Evolutionary conservation across 139 green algal genomes (phyloP).

Genomic region (Microglena sp.): DNA sequence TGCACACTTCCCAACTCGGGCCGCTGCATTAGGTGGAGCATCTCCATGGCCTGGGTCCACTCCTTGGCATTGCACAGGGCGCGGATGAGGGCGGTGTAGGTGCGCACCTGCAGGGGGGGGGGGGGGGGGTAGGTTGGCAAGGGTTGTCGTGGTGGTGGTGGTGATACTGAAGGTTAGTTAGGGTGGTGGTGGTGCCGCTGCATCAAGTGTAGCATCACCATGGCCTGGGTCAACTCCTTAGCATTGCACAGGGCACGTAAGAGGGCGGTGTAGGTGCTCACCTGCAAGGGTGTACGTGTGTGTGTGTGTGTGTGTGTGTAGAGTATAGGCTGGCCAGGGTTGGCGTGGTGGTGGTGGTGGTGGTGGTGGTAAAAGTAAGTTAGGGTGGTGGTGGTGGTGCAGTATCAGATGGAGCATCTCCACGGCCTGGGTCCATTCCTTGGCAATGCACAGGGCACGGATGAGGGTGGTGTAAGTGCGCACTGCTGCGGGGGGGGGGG

Average conservation of each 20-base stretch:
- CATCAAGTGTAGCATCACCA: conserved; percentile 58
- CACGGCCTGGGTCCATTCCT: conserved; percentile 58
- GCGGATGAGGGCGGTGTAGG: conserved; percentile 72
- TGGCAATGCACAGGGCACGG: conserved; percentile 55
- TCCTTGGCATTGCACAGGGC: conserved; percentile 61
- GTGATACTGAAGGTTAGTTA: no score
- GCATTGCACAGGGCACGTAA: conserved; percentile 60
- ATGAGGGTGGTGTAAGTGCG: conserved; percentile 80
- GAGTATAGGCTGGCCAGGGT: no score
- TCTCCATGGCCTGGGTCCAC: conserved; percentile 52
- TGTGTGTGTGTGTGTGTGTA: background rate
- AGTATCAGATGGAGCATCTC: conserved; percentile 57
- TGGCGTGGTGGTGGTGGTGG: no score
- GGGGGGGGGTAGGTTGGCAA: no score
- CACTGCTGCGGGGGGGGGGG: no score
- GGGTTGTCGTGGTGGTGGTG: no score
- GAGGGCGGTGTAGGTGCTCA: conserved; percentile 77
- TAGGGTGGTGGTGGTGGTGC: no score
- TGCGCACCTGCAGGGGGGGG: conserved; percentile 36
- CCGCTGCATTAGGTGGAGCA: conserved; percentile 56
- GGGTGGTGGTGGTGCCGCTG: no score
- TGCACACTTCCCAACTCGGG: conserved; percentile 43
- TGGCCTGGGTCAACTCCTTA: conserved; percentile 53
- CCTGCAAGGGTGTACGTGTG: conserved; percentile 17
- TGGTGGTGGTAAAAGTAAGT: no score